Evolutionary conservation across 2,329 filamentous ascomycete genomes (phyloP).

Genomic region (Monilinia laxa): DNA sequence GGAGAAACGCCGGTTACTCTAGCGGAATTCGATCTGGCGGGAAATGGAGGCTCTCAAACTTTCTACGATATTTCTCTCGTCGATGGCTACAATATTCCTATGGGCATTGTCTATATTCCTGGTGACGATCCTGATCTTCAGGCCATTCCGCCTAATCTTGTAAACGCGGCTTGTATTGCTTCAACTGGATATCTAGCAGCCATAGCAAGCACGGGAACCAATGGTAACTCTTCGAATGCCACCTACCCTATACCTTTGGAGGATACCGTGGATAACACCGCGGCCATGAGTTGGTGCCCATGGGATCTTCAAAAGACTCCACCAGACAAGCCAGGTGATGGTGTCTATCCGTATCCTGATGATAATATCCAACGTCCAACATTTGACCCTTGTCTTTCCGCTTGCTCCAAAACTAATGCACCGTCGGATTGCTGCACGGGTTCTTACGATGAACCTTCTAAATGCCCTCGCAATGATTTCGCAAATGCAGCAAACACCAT

Average conservation of each 20-base stretch:
- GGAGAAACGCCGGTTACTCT: constrained; percentile 73
- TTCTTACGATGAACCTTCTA: constrained; percentile 59
- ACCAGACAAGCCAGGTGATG: constrained; percentile 68
- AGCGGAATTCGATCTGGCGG: constrained; percentile 76
- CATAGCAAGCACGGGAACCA: constrained; percentile 53
- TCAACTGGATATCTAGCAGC: constrained; percentile 61
- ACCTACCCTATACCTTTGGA: constrained; percentile 70
- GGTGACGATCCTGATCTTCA: constrained; percentile 60
- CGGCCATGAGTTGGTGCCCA: constrained; percentile 71
- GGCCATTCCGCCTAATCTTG: constrained; percentile 70
- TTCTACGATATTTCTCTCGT: constrained; percentile 86
- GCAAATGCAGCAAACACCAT: constrained; percentile 68
- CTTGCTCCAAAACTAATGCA: constrained; percentile 67
- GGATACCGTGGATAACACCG: constrained; percentile 52
- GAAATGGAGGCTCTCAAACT: constrained; percentile 61
- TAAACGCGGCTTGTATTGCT: constrained; percentile 74
- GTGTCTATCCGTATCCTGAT: constrained; percentile 79
- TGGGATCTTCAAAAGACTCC: constrained; percentile 71
- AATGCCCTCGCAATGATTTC: constrained; percentile 68
- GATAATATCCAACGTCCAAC: constrained; percentile 66
- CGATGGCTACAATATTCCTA: constrained; percentile 78
- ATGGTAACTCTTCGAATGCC: constrained; percentile 57
- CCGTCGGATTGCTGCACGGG: constrained; percentile 76
- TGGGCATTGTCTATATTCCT: constrained; percentile 62
- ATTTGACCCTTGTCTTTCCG: constrained; percentile 77